Evolutionary conservation across 2,329 filamentous ascomycete genomes (phyloP), one percentile per base, ranked within the genome.

Genomic region (Alternaria viburni): DNA sequence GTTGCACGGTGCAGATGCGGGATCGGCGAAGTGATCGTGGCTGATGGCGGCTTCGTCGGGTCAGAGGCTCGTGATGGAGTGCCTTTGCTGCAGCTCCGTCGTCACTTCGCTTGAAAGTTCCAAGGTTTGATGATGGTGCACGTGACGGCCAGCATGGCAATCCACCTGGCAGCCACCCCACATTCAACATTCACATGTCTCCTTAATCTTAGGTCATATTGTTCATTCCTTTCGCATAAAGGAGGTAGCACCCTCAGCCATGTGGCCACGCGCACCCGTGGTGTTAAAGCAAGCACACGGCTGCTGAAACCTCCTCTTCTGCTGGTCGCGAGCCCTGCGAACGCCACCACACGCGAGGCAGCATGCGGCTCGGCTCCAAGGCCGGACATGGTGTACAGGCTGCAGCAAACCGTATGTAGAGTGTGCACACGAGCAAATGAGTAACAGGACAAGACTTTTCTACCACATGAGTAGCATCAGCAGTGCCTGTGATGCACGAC

Each of bases 31-130:
- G 52, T 25, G 49, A 46, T 32, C 43, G 49, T 57, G 59, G 56
- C 58, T 54, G 64, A 65, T 63, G 63, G 63, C 56, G 57, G 57
- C 59, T 59, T 61, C 52, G 59, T 57, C 46, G 67, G 62, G 66
- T 59, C 62, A 66, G 69, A 68, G 66, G 65, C 71, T 73, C 66
- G 69, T 72, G 69, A 73, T 71, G 66, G 52, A 58, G 63, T 64
- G 55, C 62, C 65, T 67, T 62, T 59, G 61, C 62, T 62, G 59
- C 44, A 62, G 65, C 59, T 70, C 64, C 68, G 65, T 74, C 74
- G 72, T 76, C 73, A 74, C 74, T 65, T 67, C 55, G 64, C 61
- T 64, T 64, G 54, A 54, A 68, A 64, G 62, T 68, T 72, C 66
- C 59, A 61, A 62, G 64, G 61, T 54, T 65, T 62, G 46, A 65